These are phyloP conservation scores for Fusarium algeriense DNA, from an alignment of 2,329 filamentous ascomycete genomes.

Conservation along the genomic window DNA sequence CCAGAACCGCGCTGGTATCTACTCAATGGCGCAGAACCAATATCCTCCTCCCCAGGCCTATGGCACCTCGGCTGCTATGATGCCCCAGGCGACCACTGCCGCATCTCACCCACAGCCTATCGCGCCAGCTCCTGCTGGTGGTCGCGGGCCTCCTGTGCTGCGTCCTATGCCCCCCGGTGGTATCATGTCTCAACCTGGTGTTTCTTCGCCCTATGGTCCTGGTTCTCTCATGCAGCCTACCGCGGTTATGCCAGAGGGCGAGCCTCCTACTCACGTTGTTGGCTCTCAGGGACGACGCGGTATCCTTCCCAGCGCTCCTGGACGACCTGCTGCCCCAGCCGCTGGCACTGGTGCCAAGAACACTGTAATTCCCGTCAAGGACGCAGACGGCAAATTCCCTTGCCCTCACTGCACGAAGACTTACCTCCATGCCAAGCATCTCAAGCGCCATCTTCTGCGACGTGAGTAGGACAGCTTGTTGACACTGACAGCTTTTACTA, in stretches of 20 bases:
- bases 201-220: constrained; percentile 71
- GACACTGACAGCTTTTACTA: constrained; percentile 31
- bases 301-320: constrained; percentile 90
- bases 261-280: constrained; percentile 89
- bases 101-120: constrained; percentile 81
- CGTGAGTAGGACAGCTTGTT: constrained; percentile 75
- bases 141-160: constrained; percentile 69
- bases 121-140: constrained; percentile 75
- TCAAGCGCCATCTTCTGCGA: constrained; percentile 94
- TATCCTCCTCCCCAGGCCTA: constrained; percentile 67
- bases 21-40: constrained; percentile 69
- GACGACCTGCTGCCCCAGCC: constrained; percentile 81
- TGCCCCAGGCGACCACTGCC: constrained; percentile 74
- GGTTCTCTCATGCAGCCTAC: constrained; percentile 68
- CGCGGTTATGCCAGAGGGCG: constrained; percentile 66
- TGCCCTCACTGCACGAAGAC: constrained; percentile 99
- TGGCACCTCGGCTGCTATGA: constrained; percentile 69
- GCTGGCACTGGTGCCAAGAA: constrained; percentile 80
- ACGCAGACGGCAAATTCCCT: constrained; percentile 97
- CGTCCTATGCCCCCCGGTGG: constrained; percentile 79
- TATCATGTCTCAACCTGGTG: constrained; percentile 68
- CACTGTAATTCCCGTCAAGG: constrained; percentile 89
- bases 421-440: constrained; percentile 95
- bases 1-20: constrained; percentile 61
- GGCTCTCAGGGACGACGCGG: constrained; percentile 93